Percentiles rank a stretch among this genome's conserved stretches.
These are phyloP conservation scores for Golubevia sp. DNA, from an alignment of 1,284 basidiomycete species.

Conservation along the genomic window DNA sequence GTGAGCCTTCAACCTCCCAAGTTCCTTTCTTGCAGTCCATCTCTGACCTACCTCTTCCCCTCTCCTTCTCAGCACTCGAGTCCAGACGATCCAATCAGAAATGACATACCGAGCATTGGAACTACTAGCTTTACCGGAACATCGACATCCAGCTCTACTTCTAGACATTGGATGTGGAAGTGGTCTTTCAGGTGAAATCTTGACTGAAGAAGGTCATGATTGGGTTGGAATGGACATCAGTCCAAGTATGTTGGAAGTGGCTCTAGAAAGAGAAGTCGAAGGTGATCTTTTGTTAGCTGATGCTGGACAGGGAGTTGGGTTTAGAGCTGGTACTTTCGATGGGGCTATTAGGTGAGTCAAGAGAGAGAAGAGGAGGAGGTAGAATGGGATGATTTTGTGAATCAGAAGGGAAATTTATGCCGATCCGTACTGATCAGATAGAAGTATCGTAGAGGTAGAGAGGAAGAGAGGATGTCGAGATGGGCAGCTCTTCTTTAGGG, in stretches of 20 bases:
- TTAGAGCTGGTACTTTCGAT: slow-evolving; percentile 94
- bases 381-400: too few species aligned
- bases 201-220: slow-evolving; percentile 89
- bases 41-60: not conserved
- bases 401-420: too few species aligned
- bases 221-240: slow-evolving; percentile 97
- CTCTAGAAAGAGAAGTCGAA: slow-evolving; percentile 53
- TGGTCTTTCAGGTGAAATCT: slow-evolving; percentile 95
- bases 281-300: slow-evolving; percentile 62
- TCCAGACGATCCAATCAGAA: slow-evolving; percentile 94
- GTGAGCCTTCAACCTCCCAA: slow-evolving; percentile 65
- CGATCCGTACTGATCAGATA: not conserved
- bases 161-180: slow-evolving; percentile 97
- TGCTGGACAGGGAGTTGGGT: slow-evolving; percentile 68
- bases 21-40: too few species aligned
- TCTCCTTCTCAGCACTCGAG: slow-evolving; percentile 68
- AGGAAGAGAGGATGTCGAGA: too few species aligned
- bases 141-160: slow-evolving; percentile 64
- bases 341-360: slow-evolving; percentile 83
- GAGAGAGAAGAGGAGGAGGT: too few species aligned
- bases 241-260: slow-evolving; percentile 83
- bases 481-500: not conserved
- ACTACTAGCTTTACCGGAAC: slow-evolving; percentile 77
- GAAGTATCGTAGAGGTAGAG: too few species aligned
- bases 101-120: slow-evolving; percentile 97